Percentiles rank a stretch among this genome's conserved stretches.
phyloP scores from a whole-genome alignment of 2,329 filamentous ascomycete genomes.

The Diaporthe nobilis region DNA sequence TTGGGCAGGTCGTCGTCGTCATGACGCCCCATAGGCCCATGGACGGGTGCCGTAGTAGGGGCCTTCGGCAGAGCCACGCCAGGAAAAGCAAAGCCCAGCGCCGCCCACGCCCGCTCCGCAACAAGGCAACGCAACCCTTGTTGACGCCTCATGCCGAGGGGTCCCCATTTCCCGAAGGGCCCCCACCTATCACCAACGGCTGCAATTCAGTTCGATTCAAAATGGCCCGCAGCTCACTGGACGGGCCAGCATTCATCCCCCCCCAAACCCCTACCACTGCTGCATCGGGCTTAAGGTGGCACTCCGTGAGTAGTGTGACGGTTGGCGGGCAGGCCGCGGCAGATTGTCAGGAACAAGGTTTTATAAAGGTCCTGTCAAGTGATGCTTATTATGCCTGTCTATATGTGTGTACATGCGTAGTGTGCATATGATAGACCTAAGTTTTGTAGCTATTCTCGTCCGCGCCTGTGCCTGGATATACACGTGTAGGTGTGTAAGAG shows the following conservation, averaged over 20 bases:
- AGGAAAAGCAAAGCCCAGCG: slow-evolving; percentile 10
- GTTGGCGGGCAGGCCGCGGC: slow-evolving; percentile 8
- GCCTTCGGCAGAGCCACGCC: neutral
- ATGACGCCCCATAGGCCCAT: slow-evolving; percentile 13
- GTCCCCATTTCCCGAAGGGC: slow-evolving; percentile 38
- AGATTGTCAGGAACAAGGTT: slow-evolving; percentile 18
- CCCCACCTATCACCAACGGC: slow-evolving; percentile 13
- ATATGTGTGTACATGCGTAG: neutral
- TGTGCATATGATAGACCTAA: neutral
- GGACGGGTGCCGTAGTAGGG: neutral
- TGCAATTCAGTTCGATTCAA: slow-evolving; percentile 15
- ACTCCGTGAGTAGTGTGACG: slow-evolving; percentile 14
- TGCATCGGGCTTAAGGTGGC: slow-evolving; percentile 24
- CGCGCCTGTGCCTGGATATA: neutral
- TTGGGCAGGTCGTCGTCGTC: slow-evolving; percentile 40
- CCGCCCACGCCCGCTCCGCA: neutral
- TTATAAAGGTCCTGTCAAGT: slow-evolving; percentile 18
- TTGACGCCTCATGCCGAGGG: slow-evolving; percentile 13
- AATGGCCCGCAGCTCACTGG: slow-evolving; percentile 36
- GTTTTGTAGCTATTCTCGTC: neutral
- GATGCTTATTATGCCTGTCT: slow-evolving; percentile 20
- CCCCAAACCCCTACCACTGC: neutral
- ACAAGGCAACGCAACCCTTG: neutral
- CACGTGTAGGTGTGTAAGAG: neutral
- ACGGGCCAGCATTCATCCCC: slow-evolving; percentile 11